Base-by-base conservation (phyloP, 805 yeast genomes). In the Komagataella kurtzmanii region DNA sequence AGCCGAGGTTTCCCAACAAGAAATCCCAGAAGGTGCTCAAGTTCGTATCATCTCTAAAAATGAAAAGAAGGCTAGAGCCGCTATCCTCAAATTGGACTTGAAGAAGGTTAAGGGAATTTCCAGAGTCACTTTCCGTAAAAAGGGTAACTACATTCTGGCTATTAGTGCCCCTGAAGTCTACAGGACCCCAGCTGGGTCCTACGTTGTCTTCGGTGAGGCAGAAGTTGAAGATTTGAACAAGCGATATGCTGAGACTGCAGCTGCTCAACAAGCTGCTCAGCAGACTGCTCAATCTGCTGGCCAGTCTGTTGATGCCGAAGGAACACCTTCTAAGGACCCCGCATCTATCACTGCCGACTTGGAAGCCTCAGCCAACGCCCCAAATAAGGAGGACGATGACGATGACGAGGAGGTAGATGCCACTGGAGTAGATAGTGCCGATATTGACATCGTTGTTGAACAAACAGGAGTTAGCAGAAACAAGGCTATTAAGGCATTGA, bases 121-220 rank as follows among this genome's bases (percentile, higher is more conserved):
- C 68, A 86, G 98, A 76, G 98, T 93, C 66, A 89, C 97, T 61
- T 85, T 91, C 81, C 88, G 85, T 76, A 88, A 83, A 78, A 83
- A 87, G 75, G 89, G 90, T 70, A 87, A 88, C 81, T 80, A 84
- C 69, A 84, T 89, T 68, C 80, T 84, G 71, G 96, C 93, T 67
- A 87, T 91, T 74, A 93, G 88, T 70, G 70, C 73, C 61, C 99
- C 99, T 71, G 97, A 89, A 62, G 98, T 93, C 55, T 91, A 77
- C 95, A 88, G 79, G 74, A 83, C 97, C 57, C 79, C 83, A 58
- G 85, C 95, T 66, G 97, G 97, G 68, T 84, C 95, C 62, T 93
- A 86, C 79, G 83, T 91, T 63, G 97, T 91, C 61, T 90, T 91
- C 65, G 99, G 99, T 75, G 97, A 90, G 75, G 95, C 97, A 68